Base-by-base conservation (phyloP, 768 basidiomycete genomes). In the Rossbeevera mucosa region DNA sequence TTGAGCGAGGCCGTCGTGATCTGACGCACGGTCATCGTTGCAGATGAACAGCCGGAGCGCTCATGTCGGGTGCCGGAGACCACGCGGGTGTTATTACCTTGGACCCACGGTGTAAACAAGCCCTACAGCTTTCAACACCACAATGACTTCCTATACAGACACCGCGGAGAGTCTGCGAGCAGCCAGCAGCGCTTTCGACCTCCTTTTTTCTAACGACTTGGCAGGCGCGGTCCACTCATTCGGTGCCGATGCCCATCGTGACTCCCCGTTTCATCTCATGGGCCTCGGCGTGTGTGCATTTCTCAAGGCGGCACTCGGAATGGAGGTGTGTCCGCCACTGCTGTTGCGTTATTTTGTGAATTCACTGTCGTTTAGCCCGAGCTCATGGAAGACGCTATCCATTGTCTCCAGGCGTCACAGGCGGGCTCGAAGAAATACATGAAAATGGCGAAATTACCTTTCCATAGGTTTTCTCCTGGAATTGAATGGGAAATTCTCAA, bases 401-500 rank as follows among this genome's bases (percentile, higher is more conserved):
- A 71, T 18, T 74, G 76, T 53, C 76, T 91, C 2, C 70, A 77
- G 0, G 67, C 73, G 2, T 80, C 88, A 0, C 85, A 88, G 59
- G 78, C 80, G 0, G 81, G 78, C 4, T 76, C 86, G 0, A 81
- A 78, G 61, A 81, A 77, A 52, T 76, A 79, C 45, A 66, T 71
- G 49, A 74, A 72, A 57, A 43, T 57, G 48, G 66, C 71, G 53
- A 73, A 73, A 66, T 61, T 62, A 48, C 60, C 60, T 33, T 58
- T 56, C 8, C 70, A 74, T 18, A 70, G 74, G 12, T 88, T 86
- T 63, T 64, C 77, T 3, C 70, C 83, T 2, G 88, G 86, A 7
- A 64, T 85, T 7, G 88, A 91, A 59, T 91, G 82, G 78, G 89
- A 91, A 59, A 76, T 91, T 33, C 64, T 91, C 11, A 79, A 83